Conservation (phyloP, 331 rosid genomes). For the Pyracantha coccinea region DNA sequence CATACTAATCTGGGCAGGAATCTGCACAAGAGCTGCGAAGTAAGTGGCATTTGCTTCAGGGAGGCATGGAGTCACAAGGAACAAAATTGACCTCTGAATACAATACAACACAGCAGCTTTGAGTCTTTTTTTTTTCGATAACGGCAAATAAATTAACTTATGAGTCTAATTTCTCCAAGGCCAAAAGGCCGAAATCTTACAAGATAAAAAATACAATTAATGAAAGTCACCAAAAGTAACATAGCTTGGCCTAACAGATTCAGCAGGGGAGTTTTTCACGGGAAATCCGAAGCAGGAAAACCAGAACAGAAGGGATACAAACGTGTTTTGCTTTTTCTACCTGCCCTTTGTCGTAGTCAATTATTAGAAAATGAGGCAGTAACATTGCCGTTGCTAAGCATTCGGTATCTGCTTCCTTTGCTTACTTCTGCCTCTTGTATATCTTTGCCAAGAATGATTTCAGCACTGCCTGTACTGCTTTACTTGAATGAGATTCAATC, state of each 20-base stretch:
- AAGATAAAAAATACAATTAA: background rate
- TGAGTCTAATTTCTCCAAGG: background rate
- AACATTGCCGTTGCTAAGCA: background rate
- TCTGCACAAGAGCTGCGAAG: background rate
- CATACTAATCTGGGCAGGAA: background rate
- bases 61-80: background rate
- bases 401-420: background rate
- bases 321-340: background rate
- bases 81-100: background rate
- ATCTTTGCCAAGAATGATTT: conserved; percentile 42
- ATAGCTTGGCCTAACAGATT: background rate
- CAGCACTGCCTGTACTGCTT: conserved; percentile 39
- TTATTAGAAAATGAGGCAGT: background rate
- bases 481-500: conserved; percentile 34
- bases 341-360: background rate
- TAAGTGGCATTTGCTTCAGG: background rate
- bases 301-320: background rate
- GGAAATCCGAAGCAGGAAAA: background rate
- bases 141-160: background rate
- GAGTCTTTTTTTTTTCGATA: background rate
- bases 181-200: background rate
- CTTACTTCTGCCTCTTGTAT: conserved; percentile 38
- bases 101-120: background rate
- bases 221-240: background rate
- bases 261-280: background rate